A percentile compares a stretch with the other conserved stretches of the same genome.
These are phyloP conservation scores for Cutaneotrichosporon dermatis DNA, from an alignment of 1,284 basidiomycete genomes.

Conservation along the genomic window DNA sequence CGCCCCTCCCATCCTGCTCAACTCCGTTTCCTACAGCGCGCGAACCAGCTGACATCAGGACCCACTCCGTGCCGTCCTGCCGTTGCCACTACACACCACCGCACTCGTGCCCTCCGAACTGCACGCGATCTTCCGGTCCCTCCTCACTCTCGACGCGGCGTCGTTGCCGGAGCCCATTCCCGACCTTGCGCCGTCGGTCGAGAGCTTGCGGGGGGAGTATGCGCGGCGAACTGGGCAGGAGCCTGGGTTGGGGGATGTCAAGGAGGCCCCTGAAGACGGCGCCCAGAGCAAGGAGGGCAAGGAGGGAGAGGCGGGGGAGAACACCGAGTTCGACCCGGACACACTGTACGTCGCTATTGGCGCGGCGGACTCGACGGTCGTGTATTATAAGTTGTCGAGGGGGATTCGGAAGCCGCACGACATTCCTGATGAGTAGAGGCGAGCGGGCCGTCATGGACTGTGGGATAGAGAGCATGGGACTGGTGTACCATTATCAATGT, in stretches of 20 bases:
- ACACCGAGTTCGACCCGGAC: constrained; percentile 33
- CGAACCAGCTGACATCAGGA: constrained; percentile 29
- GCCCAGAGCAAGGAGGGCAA: not conserved
- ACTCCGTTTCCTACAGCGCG: no score
- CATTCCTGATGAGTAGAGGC: constrained; percentile 47
- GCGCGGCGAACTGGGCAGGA: not conserved
- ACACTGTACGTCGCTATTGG: constrained; percentile 47
- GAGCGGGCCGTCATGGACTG: no score
- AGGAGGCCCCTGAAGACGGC: not conserved
- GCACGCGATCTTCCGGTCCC: constrained; percentile 32
- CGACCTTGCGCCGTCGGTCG: constrained; percentile 27
- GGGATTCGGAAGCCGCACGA: constrained; percentile 50
- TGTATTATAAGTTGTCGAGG: constrained; percentile 49
- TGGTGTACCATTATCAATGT: constrained; percentile 1
- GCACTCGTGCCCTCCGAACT: constrained; percentile 40
- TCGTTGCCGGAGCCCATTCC: constrained; percentile 28
- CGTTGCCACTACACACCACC: constrained; percentile 44
- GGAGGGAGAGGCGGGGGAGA: not conserved
- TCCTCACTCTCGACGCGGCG: constrained; percentile 18
- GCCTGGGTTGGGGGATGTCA: not conserved
- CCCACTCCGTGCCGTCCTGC: constrained; percentile 42
- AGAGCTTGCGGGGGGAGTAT: constrained; percentile 21
- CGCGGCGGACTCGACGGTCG: constrained; percentile 46
- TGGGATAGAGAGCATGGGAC: no score
- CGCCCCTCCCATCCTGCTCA: no score